Percentiles rank a stretch among this genome's conserved stretches.
Evolutionary conservation across 2,329 filamentous ascomycete species (phyloP).

Genomic region (Beauveria asiatica): DNA sequence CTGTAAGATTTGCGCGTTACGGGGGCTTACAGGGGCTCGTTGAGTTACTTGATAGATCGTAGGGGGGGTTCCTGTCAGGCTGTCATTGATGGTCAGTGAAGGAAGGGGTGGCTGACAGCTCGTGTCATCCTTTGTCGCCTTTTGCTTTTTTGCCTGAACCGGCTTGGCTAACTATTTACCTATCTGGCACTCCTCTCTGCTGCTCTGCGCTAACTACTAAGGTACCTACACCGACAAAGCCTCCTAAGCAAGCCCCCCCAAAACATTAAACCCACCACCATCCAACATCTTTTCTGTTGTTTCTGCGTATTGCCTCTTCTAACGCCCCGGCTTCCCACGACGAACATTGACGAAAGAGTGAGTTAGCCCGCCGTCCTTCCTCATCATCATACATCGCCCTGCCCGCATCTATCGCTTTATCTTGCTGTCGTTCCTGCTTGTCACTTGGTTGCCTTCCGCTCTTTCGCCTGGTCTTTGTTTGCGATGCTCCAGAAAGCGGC

Average conservation of each 20-base stretch:
- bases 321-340: not conserved
- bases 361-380: constrained; percentile 6
- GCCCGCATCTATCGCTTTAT: not conserved
- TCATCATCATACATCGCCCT: not conserved
- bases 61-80: not conserved
- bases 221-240: constrained; percentile 8
- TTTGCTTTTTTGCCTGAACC: not conserved
- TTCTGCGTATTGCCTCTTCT: not conserved
- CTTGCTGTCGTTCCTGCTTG: not conserved
- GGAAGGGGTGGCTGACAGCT: not conserved
- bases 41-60: not conserved
- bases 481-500: constrained; percentile 7
- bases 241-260: not conserved
- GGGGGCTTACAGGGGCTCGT: not conserved
- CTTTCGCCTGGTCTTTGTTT: not conserved
- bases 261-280: constrained; percentile 9
- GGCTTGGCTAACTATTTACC: not conserved
- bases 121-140: not conserved
- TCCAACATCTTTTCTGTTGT: constrained; percentile 9
- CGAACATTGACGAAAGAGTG: constrained; percentile 5
- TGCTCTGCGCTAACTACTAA: too few relatives aligned
- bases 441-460: not conserved
- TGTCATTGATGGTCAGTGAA: not conserved
- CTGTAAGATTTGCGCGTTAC: not conserved
- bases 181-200: not conserved